Evolutionary conservation across 2,329 filamentous ascomycete species (phyloP), one percentile per base, ranked within the genome.

Genomic region (Aureobasidium lini): DNA sequence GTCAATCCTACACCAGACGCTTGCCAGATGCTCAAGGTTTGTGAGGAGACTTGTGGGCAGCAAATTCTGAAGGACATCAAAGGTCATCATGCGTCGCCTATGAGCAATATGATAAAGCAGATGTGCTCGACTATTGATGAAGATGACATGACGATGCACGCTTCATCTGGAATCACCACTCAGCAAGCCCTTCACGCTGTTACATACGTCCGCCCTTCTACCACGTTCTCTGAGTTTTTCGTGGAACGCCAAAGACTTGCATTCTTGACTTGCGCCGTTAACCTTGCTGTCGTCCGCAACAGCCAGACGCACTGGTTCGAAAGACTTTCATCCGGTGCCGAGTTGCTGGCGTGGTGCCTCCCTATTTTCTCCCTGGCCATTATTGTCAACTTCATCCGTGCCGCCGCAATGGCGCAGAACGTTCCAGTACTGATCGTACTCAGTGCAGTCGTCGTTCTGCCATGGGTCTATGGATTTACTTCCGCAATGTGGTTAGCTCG

Each of bases 211-310:
- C 47, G 42, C 10, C 39, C 57, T 15, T 29, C 48, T 1, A 54
- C 29, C 16, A 37, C 49, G 1, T 75, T 77, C 29, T 73, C 71
- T 29, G 77, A 80, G 0, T 80, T 79, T 50, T 65, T 80, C 29
- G 78, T 76, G 4, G 77, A 80, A 66, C 72, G 77, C 6, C 77
- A 78, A 66, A 73, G 77, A 0, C 79, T 78, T 77, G 76, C 77
- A 0, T 65, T 80, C 9, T 77, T 76, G 0, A 77, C 76, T 37
- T 78, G 76, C 31, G 75, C 74, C 4, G 80, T 79, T 62, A 77
- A 81, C 64, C 73, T 80, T 29, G 73, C 79, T 65, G 75, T 80
- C 69, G 71, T 79, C n/a, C 73, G 76, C 57, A 70, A 75, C 0
- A 72, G 72, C 1, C 73, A 76, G 0, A 76, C 75, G 48, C 71